These are phyloP conservation scores for Flaveria trinervia DNA, from an alignment of 129 eudicot species.

Conservation along the genomic window DNA sequence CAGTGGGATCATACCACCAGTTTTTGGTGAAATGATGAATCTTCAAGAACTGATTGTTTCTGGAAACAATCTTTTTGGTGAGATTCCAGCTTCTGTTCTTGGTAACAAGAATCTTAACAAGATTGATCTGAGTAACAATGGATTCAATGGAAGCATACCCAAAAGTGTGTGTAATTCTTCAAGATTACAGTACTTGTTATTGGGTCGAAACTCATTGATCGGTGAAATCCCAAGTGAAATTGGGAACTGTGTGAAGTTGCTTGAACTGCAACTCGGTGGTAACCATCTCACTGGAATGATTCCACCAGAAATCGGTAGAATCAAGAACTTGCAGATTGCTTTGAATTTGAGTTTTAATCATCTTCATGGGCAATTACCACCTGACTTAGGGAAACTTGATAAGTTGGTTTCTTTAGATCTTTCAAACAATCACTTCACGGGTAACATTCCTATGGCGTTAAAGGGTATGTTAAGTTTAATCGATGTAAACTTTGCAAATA, in stretches of 20 bases:
- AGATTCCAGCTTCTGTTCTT: constrained; percentile 74
- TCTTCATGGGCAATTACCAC: constrained; percentile 81
- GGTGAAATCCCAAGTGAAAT: constrained; percentile 87
- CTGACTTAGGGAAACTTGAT: constrained; percentile 83
- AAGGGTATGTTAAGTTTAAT: constrained; percentile 93
- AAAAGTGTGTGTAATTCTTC: constrained; percentile 77
- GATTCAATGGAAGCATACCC: constrained; percentile 86
- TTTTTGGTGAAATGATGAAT: constrained; percentile 65
- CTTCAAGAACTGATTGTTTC: constrained; percentile 91
- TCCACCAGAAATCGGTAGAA: constrained; percentile 86
- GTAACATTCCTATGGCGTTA: constrained; percentile 64
- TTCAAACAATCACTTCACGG: constrained; percentile 80
- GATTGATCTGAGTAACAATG: constrained; percentile 83
- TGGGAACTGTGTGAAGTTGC: constrained; percentile 81
- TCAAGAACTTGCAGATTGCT: constrained; percentile 91
- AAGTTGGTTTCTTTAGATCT: constrained; percentile 90
- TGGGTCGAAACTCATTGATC: constrained; percentile 67
- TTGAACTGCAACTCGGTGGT: constrained; percentile 78
- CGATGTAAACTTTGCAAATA: constrained; percentile 91
- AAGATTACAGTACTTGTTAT: constrained; percentile 70
- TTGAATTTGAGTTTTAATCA: constrained; percentile 88
- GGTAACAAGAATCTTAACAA: constrained; percentile 80
- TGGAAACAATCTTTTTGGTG: constrained; percentile 72
- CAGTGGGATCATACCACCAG: constrained; percentile 69
- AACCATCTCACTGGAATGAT: constrained; percentile 81